These are phyloP conservation scores for Limtongozyma cylindracea DNA, from an alignment of 805 yeast species.

Conservation along the genomic window DNA sequence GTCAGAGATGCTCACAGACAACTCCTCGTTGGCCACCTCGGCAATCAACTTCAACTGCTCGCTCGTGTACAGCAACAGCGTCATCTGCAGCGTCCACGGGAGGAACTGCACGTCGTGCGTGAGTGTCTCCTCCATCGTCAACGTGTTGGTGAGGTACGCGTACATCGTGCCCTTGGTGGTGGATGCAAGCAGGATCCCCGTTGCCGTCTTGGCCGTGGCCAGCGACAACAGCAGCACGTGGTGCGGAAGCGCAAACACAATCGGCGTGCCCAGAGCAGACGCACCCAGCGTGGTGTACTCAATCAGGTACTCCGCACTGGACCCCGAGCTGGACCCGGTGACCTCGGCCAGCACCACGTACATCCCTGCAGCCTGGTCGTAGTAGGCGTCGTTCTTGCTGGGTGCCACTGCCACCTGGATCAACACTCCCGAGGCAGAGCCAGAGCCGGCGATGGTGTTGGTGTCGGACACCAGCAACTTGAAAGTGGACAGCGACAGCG, in stretches of 20 bases:
- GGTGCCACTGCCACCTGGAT: slow-evolving; percentile 28
- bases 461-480: not conserved
- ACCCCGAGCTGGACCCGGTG: slow-evolving; percentile 14
- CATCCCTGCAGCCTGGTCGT: slow-evolving; percentile 47
- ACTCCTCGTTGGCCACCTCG: slow-evolving; percentile 17
- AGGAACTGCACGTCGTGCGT: slow-evolving; percentile 14
- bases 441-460: slow-evolving; percentile 10
- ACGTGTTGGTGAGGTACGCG: slow-evolving; percentile 14
- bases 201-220: slow-evolving; percentile 6
- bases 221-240: slow-evolving; percentile 20
- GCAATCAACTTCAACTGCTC: slow-evolving; percentile 18
- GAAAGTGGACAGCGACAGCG: not conserved
- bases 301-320: slow-evolving; percentile 20
- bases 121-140: slow-evolving; percentile 13
- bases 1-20: slow-evolving; percentile 15
- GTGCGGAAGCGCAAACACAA: slow-evolving; percentile 48
- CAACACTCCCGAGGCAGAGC: slow-evolving; percentile 14
- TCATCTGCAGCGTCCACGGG: slow-evolving; percentile 14
- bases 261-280: slow-evolving; percentile 19
- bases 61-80: slow-evolving; percentile 11
- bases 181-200: slow-evolving; percentile 20
- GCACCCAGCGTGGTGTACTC: slow-evolving; percentile 21
- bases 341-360: slow-evolving; percentile 26
- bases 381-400: slow-evolving; percentile 10
- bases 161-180: slow-evolving; percentile 26